These are phyloP conservation scores for Colletotrichum phormii DNA, from an alignment of 2,329 filamentous ascomycete genomes.

Conservation along the genomic window DNA sequence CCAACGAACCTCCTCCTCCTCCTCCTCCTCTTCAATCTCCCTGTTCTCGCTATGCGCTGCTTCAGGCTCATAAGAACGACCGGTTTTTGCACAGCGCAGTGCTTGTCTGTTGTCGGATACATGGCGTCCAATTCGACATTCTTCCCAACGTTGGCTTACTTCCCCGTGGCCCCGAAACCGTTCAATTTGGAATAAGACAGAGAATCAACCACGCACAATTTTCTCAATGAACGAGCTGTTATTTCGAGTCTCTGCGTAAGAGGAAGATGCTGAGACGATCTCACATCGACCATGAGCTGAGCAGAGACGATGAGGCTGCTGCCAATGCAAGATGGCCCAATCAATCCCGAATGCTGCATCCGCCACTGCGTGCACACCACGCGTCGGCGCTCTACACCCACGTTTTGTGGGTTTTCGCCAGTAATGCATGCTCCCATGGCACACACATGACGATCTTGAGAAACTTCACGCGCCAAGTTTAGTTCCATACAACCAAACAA, in stretches of 20 bases:
- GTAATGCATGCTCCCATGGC: background rate
- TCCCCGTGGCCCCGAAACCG: background rate
- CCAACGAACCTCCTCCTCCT: background rate
- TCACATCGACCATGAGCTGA: background rate
- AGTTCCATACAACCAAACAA: background rate
- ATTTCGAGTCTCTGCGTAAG: background rate
- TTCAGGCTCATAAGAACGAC: background rate
- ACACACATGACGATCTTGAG: background rate
- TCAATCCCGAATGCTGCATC: background rate
- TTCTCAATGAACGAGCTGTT: background rate
- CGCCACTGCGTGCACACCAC: conserved; percentile 14
- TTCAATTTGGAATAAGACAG: background rate
- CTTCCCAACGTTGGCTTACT: background rate
- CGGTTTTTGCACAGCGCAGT: too few relatives aligned
- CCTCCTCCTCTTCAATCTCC: background rate
- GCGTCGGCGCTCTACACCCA: background rate
- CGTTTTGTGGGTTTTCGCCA: background rate
- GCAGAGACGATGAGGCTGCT: conserved; percentile 32
- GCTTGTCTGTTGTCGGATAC: background rate
- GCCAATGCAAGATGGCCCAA: conserved; percentile 14
- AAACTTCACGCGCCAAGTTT: background rate
- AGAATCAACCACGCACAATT: background rate
- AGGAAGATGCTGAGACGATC: conserved; percentile 16
- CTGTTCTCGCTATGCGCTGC: background rate
- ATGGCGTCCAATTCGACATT: background rate